Conservation (phyloP, 306 rosid genomes). For the Malus orientalis region DNA sequence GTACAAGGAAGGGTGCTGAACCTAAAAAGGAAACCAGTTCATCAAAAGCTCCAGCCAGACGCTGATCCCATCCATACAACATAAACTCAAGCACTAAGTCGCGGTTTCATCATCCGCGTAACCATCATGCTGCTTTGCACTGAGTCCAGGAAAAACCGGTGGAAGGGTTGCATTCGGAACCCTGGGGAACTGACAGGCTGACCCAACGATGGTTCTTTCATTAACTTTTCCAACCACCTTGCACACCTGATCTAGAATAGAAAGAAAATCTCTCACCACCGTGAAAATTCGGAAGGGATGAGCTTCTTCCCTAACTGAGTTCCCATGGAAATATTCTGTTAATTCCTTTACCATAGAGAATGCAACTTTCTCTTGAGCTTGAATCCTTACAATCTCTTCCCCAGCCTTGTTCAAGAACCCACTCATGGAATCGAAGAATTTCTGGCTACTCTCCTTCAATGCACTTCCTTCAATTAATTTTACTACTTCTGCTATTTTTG, state of each 20-base stretch:
- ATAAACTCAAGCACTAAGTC: constrained; percentile 10
- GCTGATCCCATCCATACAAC: neutral
- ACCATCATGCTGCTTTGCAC: constrained; percentile 35
- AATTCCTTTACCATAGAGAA: constrained; percentile 62
- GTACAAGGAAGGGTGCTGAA: constrained; percentile 1
- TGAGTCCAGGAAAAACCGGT: constrained; percentile 38
- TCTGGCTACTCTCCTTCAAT: constrained; percentile 38
- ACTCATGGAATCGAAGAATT: constrained; percentile 56
- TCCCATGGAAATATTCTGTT: constrained; percentile 81
- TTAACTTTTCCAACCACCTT: constrained; percentile 73
- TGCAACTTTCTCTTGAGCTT: constrained; percentile 48
- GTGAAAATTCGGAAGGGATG: constrained; percentile 66
- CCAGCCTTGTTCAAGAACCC: constrained; percentile 56
- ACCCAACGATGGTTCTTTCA: constrained; percentile 66
- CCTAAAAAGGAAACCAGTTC: neutral
- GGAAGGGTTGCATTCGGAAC: constrained; percentile 27
- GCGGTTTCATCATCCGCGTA: constrained; percentile 44
- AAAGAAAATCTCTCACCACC: constrained; percentile 79
- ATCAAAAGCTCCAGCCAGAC: neutral
- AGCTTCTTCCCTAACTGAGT: constrained; percentile 85
- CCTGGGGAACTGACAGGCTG: constrained; percentile 34
- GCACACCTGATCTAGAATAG: constrained; percentile 70
- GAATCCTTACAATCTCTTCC: constrained; percentile 51
- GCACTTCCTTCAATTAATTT: constrained; percentile 48
- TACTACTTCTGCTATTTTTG: constrained; percentile 45